Evolutionary conservation across 2,329 filamentous ascomycete genomes (phyloP).

Genomic region (Xylaria sp.): DNA sequence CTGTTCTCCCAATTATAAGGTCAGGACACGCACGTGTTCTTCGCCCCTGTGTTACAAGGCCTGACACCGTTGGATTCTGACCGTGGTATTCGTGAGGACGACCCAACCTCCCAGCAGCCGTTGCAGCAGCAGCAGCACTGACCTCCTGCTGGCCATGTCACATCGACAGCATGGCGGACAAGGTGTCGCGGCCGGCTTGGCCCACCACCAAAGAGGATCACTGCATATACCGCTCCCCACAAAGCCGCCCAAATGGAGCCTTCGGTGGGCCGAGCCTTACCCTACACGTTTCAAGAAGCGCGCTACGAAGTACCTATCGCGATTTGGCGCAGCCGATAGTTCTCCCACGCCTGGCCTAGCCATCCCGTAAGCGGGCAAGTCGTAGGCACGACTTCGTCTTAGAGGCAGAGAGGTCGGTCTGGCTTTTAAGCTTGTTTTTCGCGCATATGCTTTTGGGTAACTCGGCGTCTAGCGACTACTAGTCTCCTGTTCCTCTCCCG

Average conservation of each 20-base stretch:
- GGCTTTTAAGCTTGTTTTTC: background rate
- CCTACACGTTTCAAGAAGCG: background rate
- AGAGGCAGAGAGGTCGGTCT: background rate
- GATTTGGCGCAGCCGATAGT: background rate
- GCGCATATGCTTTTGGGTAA: background rate
- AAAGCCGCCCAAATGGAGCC: background rate
- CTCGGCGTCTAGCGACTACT: background rate
- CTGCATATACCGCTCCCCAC: background rate
- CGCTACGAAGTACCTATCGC: background rate
- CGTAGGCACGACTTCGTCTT: no score
- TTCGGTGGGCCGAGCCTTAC: background rate
- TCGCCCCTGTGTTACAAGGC: background rate
- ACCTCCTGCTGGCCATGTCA: background rate
- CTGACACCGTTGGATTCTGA: background rate
- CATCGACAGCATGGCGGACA: background rate
- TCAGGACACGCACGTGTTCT: conserved; percentile 6
- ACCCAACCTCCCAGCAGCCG: background rate
- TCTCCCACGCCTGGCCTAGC: background rate
- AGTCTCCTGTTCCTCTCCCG: background rate
- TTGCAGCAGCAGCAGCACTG: no score
- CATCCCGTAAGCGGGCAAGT: background rate
- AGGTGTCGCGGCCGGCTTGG: background rate
- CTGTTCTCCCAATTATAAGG: background rate
- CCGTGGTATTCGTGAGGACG: background rate
- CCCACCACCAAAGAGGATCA: background rate